phyloP scores from a whole-genome alignment of 1,284 basidiomycete species.

The Malassezia vespertilionis region DNA sequence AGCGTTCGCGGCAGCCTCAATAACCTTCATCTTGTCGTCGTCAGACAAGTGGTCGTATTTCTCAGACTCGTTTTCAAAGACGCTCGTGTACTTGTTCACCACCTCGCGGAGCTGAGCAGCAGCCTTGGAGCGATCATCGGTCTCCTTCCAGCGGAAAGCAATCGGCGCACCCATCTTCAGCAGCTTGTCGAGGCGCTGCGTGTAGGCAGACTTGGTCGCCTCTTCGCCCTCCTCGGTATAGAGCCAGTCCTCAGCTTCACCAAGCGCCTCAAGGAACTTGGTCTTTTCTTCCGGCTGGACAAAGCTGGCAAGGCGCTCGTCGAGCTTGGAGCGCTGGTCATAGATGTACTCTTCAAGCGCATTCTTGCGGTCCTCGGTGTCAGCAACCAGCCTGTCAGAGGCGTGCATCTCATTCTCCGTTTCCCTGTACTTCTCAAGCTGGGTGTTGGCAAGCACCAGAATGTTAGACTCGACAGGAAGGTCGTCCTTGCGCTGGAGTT shows the following conservation, averaged over 20 bases:
- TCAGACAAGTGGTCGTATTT: conserved; percentile 43
- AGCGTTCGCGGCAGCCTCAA: conserved; percentile 42
- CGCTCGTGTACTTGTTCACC: conserved; percentile 41
- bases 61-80: conserved; percentile 40
- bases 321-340: conserved; percentile 45
- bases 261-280: conserved; percentile 33
- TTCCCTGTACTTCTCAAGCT: conserved; percentile 35
- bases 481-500: conserved; percentile 45
- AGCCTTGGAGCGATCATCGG: conserved; percentile 42
- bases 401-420: conserved; percentile 41
- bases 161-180: conserved; percentile 43
- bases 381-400: conserved; percentile 46
- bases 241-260: conserved; percentile 44
- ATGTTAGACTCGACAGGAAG: conserved; percentile 35
- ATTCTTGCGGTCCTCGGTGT: conserved; percentile 47
- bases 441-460: conserved; percentile 15
- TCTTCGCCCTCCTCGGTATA: conserved; percentile 47
- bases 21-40: conserved; percentile 46
- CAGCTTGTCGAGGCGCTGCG: conserved; percentile 33
- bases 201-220: conserved; percentile 43
- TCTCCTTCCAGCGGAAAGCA: conserved; percentile 34
- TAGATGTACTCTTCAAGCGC: conserved; percentile 47
- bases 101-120: conserved; percentile 40
- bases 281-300: conserved; percentile 44
- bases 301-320: conserved; percentile 38